These are phyloP conservation scores for Pythium folliculosum DNA, from an alignment of 352 stramenopile species.

Conservation along the genomic window DNA sequence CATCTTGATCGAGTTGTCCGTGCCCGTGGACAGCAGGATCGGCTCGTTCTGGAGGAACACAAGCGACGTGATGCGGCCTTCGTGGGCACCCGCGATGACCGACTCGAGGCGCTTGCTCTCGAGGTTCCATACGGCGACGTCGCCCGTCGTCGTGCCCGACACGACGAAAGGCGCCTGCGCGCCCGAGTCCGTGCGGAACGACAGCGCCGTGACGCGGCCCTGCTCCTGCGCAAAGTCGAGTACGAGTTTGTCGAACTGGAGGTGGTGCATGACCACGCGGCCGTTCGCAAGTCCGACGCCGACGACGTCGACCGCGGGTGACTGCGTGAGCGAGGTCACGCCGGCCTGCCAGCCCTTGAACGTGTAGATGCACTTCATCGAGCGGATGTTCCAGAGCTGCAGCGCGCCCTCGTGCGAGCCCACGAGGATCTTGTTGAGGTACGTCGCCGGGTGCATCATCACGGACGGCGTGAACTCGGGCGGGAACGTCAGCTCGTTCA, in stretches of 20 bases:
- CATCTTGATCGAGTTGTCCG: slow-evolving; percentile 92
- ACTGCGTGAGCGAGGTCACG: slow-evolving; percentile 82
- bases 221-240: slow-evolving; percentile 83
- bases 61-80: slow-evolving; percentile 71
- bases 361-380: slow-evolving; percentile 87
- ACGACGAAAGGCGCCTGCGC: slow-evolving; percentile 61
- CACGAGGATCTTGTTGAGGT: slow-evolving; percentile 94
- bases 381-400: slow-evolving; percentile 92
- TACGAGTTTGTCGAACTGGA: slow-evolving; percentile 82
- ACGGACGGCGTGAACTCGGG: slow-evolving; percentile 63
- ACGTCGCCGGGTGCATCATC: slow-evolving; percentile 91
- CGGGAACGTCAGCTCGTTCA: slow-evolving; percentile 62
- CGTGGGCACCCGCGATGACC: slow-evolving; percentile 74
- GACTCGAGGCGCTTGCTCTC: slow-evolving; percentile 86
- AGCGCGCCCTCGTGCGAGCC: slow-evolving; percentile 80
- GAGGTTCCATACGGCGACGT: slow-evolving; percentile 92
- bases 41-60: slow-evolving; percentile 89
- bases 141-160: slow-evolving; percentile 69
- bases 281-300: slow-evolving; percentile 84
- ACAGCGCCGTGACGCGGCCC: slow-evolving; percentile 80
- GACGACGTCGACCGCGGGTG: slow-evolving; percentile 88
- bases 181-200: slow-evolving; percentile 87
- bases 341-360: slow-evolving; percentile 76
- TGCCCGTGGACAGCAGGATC: slow-evolving; percentile 81
- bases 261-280: slow-evolving; percentile 83